Conservation (phyloP, 768 basidiomycete species). For the Gymnopilus junonius region DNA sequence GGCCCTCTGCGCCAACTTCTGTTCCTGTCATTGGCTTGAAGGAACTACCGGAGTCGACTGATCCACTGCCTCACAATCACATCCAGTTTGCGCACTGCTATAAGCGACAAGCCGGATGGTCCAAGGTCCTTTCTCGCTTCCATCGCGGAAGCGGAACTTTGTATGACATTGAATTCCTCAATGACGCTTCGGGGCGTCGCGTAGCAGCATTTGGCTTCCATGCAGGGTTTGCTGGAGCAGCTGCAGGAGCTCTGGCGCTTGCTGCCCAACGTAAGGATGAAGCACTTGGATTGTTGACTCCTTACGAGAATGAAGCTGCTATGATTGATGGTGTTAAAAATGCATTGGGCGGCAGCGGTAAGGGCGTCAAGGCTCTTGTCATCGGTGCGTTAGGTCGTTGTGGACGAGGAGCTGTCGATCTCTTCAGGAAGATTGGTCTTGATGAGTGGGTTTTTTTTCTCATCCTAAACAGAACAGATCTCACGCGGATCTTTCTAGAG, state of each 20-base stretch:
- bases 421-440: constrained; percentile 96
- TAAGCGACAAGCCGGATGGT: constrained; percentile 95
- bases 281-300: constrained; percentile 69
- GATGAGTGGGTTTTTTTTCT: constrained; percentile 70
- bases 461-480: constrained; percentile 4
- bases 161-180: constrained; percentile 96
- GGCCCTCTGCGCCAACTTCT: constrained; percentile 78
- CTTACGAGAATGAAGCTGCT: constrained; percentile 82
- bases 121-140: constrained; percentile 84
- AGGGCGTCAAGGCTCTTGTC: constrained; percentile 84
- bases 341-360: constrained; percentile 67
- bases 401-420: constrained; percentile 91
- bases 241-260: constrained; percentile 83
- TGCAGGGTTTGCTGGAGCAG: constrained; percentile 98
- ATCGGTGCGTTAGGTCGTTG: constrained; percentile 97
- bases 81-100: constrained; percentile 99
- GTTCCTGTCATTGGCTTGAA: constrained; percentile 94
- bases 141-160: constrained; percentile 79
- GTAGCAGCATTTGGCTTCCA: constrained; percentile 99
- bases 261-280: constrained; percentile 67
- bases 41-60: constrained; percentile 85
- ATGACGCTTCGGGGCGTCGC: constrained; percentile 80
- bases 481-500: constrained; percentile 46
- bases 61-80: constrained; percentile 90
- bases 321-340: constrained; percentile 80